Conservation (phyloP, 2,329 filamentous ascomycete species). For the Talaromyces sp. region DNA sequence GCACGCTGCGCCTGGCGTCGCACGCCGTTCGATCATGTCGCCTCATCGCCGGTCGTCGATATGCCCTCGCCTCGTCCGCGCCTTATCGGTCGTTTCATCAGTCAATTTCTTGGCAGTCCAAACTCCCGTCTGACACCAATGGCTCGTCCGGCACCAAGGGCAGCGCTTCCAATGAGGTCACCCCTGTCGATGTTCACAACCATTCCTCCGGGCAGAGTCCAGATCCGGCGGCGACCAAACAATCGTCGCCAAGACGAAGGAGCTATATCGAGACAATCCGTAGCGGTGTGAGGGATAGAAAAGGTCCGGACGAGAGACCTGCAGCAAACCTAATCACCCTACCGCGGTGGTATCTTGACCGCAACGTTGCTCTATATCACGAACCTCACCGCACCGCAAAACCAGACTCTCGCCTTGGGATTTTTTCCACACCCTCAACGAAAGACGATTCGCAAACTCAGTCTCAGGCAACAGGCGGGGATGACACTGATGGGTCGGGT, state of each 20-base stretch:
- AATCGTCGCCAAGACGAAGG: constrained; percentile 18
- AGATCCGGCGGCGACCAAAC: constrained; percentile 5
- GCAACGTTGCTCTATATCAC: constrained; percentile 26
- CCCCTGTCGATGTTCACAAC: constrained; percentile 2
- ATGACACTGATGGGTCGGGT: neutral
- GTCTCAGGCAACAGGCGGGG: neutral
- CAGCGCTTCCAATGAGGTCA: constrained; percentile 18
- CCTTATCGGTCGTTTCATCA: constrained; percentile 28
- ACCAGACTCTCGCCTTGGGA: constrained; percentile 9
- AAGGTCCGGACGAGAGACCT: constrained; percentile 16
- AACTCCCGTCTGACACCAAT: constrained; percentile 24
- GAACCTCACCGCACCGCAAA: constrained; percentile 18
- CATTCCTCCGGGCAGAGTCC: constrained; percentile 7
- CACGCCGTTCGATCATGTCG: constrained; percentile 30
- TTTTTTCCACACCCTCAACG: neutral
- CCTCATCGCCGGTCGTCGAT: constrained; percentile 32
- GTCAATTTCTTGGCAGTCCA: constrained; percentile 24
- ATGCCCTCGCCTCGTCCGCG: constrained; percentile 21
- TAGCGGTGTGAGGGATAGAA: constrained; percentile 33
- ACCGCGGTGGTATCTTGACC: constrained; percentile 34
- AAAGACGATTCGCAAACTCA: neutral
- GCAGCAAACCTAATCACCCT: constrained; percentile 20
- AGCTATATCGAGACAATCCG: constrained; percentile 36
- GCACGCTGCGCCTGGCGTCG: constrained; percentile 27
- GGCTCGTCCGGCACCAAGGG: constrained; percentile 17